These are phyloP conservation scores for Roridomyces roridus DNA, from an alignment of 768 basidiomycete genomes.

Conservation along the genomic window DNA sequence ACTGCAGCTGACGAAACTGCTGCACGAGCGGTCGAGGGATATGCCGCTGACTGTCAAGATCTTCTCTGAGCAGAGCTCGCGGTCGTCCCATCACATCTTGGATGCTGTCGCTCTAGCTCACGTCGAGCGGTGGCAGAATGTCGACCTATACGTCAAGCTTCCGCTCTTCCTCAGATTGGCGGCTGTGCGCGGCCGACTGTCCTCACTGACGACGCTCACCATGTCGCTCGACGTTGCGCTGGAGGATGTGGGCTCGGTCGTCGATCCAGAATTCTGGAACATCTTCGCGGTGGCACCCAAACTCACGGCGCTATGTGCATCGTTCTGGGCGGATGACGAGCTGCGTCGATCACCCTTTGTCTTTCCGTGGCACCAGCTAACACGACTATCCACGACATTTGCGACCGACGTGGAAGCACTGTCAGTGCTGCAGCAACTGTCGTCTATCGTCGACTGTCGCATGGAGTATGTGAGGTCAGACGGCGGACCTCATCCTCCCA, in stretches of 20 bases:
- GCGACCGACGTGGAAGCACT: not conserved
- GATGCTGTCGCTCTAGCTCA: not conserved
- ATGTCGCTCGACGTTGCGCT: not conserved
- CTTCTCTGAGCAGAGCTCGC: not conserved
- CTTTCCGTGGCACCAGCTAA: slow-evolving; percentile 12
- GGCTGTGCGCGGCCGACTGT: not conserved
- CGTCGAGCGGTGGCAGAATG: not conserved
- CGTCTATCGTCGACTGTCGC: not conserved
- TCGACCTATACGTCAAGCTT: not conserved
- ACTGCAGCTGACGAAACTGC: not conserved
- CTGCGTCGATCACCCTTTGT: not conserved
- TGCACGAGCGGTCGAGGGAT: not conserved
- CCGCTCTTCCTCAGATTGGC: not conserved
- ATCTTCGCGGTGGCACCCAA: not conserved
- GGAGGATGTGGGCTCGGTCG: not conserved
- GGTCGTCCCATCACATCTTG: not conserved
- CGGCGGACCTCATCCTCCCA: not conserved
- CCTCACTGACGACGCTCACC: not conserved
- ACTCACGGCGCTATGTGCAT: not conserved
- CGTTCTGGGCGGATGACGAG: not conserved
- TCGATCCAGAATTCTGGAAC: not conserved
- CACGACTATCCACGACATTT: slow-evolving; percentile 1
- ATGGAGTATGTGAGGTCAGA: not conserved
- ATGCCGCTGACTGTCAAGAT: slow-evolving; percentile 1
- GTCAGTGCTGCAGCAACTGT: not conserved